Conservation (phyloP, 768 basidiomycete genomes). For the Leccinum arenicola region DNA sequence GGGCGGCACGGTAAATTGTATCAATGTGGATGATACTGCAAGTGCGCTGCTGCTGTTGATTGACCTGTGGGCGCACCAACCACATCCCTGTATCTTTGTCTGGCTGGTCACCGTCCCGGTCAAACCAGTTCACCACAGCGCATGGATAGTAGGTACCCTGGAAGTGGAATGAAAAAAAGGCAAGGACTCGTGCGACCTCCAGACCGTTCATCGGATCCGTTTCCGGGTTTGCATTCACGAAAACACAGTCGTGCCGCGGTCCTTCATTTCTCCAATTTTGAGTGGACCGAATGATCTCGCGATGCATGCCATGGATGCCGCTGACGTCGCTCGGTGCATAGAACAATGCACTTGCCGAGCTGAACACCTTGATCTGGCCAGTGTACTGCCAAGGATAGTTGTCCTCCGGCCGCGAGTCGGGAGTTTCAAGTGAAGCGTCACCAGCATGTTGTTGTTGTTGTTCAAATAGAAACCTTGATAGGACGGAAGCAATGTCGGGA, state of each 20-base stretch:
- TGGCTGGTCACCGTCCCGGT: not conserved
- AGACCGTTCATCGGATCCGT: not conserved
- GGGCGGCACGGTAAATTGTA: not conserved
- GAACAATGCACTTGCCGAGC: not conserved
- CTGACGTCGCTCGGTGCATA: not conserved
- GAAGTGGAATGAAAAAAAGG: not conserved
- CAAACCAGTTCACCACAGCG: not conserved
- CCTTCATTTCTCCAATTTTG: not conserved
- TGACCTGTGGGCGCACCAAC: not conserved
- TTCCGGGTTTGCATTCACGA: not conserved
- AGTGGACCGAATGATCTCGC: not conserved
- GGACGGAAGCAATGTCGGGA: no score
- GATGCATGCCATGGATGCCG: not conserved
- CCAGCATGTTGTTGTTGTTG: not conserved
- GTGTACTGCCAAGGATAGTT: not conserved
- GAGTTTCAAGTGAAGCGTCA: not conserved
- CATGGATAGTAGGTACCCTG: not conserved
- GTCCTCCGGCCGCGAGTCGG: not conserved
- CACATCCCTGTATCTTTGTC: not conserved
- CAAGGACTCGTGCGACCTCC: not conserved
- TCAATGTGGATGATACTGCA: not conserved
- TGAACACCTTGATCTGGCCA: not conserved
- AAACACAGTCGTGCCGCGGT: not conserved
- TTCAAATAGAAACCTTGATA: not conserved
- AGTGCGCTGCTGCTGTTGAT: not conserved